These are phyloP conservation scores for Acanthamoeba culbertsoni DNA, from an alignment of 208 protist genomes.

Conservation along the genomic window DNA sequence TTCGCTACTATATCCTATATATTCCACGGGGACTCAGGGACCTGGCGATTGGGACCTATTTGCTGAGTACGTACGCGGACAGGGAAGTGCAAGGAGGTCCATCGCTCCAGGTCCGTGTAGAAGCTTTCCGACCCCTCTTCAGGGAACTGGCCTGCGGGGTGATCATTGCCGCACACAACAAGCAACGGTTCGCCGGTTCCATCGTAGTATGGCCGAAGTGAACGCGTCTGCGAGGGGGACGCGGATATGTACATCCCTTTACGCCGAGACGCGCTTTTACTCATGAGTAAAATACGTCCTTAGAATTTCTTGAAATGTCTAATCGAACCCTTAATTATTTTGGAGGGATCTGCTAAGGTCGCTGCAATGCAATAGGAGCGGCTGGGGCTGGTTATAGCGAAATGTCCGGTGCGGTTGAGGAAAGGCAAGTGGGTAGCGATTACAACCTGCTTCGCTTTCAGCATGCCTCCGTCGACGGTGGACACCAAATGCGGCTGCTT, in stretches of 20 bases:
- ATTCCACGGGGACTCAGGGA: too few species aligned
- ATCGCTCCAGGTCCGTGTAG: background rate
- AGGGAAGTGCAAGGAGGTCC: background rate
- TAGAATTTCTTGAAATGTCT: too few species aligned
- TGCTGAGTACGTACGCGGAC: background rate
- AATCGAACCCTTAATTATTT: background rate
- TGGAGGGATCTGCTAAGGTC: background rate
- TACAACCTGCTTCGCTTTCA: background rate
- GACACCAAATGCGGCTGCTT: background rate
- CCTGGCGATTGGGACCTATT: background rate
- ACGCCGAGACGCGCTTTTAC: background rate
- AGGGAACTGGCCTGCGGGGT: conserved; percentile 6
- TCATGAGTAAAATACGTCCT: background rate
- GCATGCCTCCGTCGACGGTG: background rate
- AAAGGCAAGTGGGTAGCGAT: conserved; percentile 3
- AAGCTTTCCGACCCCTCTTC: background rate
- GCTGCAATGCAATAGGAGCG: background rate
- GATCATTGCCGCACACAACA: conserved; percentile 7
- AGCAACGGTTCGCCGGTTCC: background rate
- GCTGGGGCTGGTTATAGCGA: background rate
- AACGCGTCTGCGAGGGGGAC: background rate
- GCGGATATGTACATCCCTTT: conserved; percentile 13
- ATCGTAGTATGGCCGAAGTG: background rate
- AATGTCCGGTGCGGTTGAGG: background rate
- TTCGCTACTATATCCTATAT: background rate